Base-by-base conservation (phyloP, 2,329 filamentous ascomycete genomes). In the Calonectria fujianensis region DNA sequence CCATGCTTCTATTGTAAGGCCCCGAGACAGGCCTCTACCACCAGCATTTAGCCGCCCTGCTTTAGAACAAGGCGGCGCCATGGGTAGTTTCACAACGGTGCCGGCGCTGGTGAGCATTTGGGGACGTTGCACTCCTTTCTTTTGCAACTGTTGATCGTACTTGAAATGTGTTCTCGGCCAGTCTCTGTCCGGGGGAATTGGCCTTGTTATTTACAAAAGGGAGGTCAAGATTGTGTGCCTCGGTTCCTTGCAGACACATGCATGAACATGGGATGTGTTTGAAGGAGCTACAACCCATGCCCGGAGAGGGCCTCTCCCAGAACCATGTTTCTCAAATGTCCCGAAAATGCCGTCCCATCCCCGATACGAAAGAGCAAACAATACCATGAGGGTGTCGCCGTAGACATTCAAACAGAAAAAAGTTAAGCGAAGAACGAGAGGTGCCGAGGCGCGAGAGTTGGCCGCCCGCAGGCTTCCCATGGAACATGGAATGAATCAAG, bases 81-180 rank as follows among this genome's bases (percentile, higher is more conserved):
- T 20, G 24, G 41, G 66, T 76, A 57, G 76, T 65, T 71, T 73
- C 50, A 65, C 66, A 73, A 75, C 77, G 76, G 79, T 72, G 74
- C 70, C 69, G 54, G 45, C 50, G 50, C 57, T 65, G 73, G 45
- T 67, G 54, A 51, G 70, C 77, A 73, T 76, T 71, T 74, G 14
- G 39, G 72, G 68, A 75, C 76, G 73, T 80, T 77, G 59, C 59
- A 29, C 76, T 74, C 75, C 71, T 79, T 80, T 77, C 73, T 76
- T 68, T 73, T 75, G 66, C 64, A 65, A 65, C 73, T 79, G 71
- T 72, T 61, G 57, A 64, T 65, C 65, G 27, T 39, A 79, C 71
- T 70, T 68, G 51, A 72, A 16, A 70, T 74, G 48, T 66, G 63
- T 72, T 71, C 35, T 48, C 24, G 32, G 68, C 70, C 50, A 54